A percentile compares a stretch with the other conserved stretches of the same genome.
These are phyloP conservation scores for Furcasterigmium furcatum DNA, from an alignment of 2,329 filamentous ascomycete genomes.

Conservation along the genomic window DNA sequence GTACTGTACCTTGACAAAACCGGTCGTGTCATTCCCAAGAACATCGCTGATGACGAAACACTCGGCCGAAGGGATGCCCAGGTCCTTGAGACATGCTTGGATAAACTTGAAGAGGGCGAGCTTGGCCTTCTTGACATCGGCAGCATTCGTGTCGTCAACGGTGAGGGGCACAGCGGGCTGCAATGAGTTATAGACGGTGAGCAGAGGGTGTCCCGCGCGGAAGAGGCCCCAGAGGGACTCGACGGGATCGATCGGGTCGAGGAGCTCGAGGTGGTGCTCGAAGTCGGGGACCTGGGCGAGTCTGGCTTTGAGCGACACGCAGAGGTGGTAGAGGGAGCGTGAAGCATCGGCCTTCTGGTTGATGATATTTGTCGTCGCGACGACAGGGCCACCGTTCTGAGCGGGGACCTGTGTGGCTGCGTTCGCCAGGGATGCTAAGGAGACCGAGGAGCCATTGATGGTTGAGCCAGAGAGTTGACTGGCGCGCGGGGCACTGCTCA, in stretches of 20 bases:
- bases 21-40: slow-evolving; percentile 91
- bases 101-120: slow-evolving; percentile 90
- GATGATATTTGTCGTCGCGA: slow-evolving; percentile 90
- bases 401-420: slow-evolving; percentile 32
- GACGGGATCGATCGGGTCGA: slow-evolving; percentile 73
- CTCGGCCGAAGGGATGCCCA: slow-evolving; percentile 75
- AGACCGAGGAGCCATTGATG: slow-evolving; percentile 49
- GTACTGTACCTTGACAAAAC: slow-evolving; percentile 80
- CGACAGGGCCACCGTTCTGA: slow-evolving; percentile 57
- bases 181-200: slow-evolving; percentile 85
- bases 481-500: slow-evolving; percentile 51
- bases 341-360: slow-evolving; percentile 94
- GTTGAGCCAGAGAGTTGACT: slow-evolving; percentile 64
- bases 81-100: slow-evolving; percentile 79
- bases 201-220: slow-evolving; percentile 76
- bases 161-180: slow-evolving; percentile 66
- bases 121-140: slow-evolving; percentile 77
- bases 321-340: slow-evolving; percentile 92
- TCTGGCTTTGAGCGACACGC: slow-evolving; percentile 77
- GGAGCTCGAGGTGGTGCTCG: slow-evolving; percentile 67
- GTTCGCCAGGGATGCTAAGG: slow-evolving; percentile 45
- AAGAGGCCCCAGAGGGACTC: slow-evolving; percentile 88
- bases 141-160: slow-evolving; percentile 57
- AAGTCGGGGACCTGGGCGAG: slow-evolving; percentile 83
- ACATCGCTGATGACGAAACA: slow-evolving; percentile 92